Conservation (phyloP, 2,329 filamentous ascomycete genomes). For the Ascochyta fabae region DNA sequence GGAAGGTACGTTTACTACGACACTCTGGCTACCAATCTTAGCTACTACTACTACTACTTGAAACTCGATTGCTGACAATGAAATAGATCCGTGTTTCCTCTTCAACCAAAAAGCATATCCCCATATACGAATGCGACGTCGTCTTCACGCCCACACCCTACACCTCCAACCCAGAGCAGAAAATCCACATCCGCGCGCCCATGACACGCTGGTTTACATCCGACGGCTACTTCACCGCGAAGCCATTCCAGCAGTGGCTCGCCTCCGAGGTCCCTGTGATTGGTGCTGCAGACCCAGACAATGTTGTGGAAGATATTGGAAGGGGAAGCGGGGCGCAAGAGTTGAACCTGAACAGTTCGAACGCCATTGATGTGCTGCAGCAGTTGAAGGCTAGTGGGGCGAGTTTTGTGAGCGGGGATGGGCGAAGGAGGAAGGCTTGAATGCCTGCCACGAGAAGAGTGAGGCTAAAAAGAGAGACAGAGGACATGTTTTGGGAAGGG, state of each 20-base stretch:
- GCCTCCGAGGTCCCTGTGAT: constrained; percentile 71
- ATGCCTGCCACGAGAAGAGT: not conserved
- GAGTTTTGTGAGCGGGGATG: constrained; percentile 35
- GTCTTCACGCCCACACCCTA: constrained; percentile 53
- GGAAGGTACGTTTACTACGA: constrained; percentile 60
- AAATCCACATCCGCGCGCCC: constrained; percentile 64
- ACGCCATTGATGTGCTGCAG: constrained; percentile 45
- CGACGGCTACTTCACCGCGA: constrained; percentile 76
- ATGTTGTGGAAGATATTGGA: constrained; percentile 54
- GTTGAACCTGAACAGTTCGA: constrained; percentile 38
- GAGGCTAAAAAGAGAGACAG: not conserved
- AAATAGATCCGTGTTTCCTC: constrained; percentile 74
- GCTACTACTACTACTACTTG: not conserved
- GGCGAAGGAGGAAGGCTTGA: constrained; percentile 45
- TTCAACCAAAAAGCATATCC: constrained; percentile 77
- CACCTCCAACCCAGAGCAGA: constrained; percentile 45
- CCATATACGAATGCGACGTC: constrained; percentile 79
- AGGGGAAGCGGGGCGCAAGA: constrained; percentile 39
- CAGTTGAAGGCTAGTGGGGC: constrained; percentile 45
- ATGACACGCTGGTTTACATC: constrained; percentile 76
- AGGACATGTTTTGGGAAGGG: not conserved
- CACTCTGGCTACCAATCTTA: not conserved
- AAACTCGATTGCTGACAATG: not conserved
- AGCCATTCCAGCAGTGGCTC: constrained; percentile 80
- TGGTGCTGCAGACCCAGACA: constrained; percentile 68